Evolutionary conservation across 257 asterid species (phyloP).

Genomic region (Nicotiana attenuata): DNA sequence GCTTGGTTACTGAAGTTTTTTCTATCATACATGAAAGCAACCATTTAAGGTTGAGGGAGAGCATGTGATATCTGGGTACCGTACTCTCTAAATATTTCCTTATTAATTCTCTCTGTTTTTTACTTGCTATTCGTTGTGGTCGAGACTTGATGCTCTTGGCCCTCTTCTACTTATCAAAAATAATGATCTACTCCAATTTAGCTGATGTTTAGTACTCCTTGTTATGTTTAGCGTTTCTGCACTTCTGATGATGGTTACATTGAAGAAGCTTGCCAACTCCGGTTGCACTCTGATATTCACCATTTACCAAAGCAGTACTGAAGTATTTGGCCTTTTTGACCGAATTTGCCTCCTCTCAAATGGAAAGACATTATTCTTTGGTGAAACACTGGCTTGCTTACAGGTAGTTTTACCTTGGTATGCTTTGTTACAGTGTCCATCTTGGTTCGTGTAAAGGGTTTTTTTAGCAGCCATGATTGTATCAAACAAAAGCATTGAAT

Average conservation of each 20-base stretch:
- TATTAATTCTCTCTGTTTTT: neutral
- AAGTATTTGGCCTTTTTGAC: conserved; percentile 96
- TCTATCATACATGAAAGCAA: neutral
- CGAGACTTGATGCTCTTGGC: neutral
- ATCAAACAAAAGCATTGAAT: neutral
- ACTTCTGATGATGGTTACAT: conserved; percentile 91
- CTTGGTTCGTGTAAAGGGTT: neutral
- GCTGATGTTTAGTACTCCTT: conserved; percentile 7
- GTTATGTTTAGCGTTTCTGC: conserved; percentile 72
- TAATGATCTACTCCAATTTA: neutral
- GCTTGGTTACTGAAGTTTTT: neutral
- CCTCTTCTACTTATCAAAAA: neutral
- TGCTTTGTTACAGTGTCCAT: neutral
- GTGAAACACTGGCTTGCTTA: conserved; percentile 95
- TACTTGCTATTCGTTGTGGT: neutral
- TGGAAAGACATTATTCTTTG: conserved; percentile 94
- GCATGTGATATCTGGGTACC: neutral
- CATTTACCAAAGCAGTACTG: conserved; percentile 93
- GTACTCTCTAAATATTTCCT: neutral
- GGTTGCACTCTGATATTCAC: conserved; percentile 95
- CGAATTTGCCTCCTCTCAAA: conserved; percentile 93
- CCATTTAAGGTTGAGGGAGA: neutral
- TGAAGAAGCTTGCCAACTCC: conserved; percentile 93
- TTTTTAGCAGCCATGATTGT: neutral
- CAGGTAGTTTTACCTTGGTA: conserved; percentile 53